phyloP scores from a whole-genome alignment of 2,329 filamentous ascomycete species.

The Aureobasidium uvarum region DNA sequence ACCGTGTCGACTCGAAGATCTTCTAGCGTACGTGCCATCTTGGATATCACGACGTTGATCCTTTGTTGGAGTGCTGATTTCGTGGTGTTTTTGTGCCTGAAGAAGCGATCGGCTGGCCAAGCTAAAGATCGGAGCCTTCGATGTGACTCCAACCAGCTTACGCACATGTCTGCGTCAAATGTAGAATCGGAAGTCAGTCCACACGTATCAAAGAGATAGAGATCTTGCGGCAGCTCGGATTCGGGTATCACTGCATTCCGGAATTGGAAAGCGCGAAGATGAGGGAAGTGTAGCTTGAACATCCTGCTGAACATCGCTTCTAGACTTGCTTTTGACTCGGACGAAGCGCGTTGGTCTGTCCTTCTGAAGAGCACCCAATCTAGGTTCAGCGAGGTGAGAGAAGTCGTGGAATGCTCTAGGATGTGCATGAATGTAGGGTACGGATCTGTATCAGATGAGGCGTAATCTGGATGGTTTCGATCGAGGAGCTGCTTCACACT shows the following conservation, averaged over 20 bases:
- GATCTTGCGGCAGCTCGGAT: constrained; percentile 39
- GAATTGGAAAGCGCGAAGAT: constrained; percentile 47
- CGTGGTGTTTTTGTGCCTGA: constrained; percentile 36
- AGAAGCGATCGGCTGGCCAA: constrained; percentile 50
- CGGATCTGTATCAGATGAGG: constrained; percentile 6
- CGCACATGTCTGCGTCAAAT: constrained; percentile 31
- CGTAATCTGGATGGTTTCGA: constrained; percentile 2
- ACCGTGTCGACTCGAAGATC: constrained; percentile 46
- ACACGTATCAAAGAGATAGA: constrained; percentile 39
- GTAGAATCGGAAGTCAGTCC: background rate
- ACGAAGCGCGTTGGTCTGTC: constrained; percentile 12
- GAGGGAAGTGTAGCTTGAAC: constrained; percentile 43
- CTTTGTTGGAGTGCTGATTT: constrained; percentile 32
- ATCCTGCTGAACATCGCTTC: constrained; percentile 31
- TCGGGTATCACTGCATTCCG: constrained; percentile 45
- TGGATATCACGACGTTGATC: constrained; percentile 39
- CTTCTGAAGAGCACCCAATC: constrained; percentile 38
- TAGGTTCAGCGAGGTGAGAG: constrained; percentile 39
- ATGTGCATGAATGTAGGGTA: constrained; percentile 12
- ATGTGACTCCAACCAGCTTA: constrained; percentile 48
- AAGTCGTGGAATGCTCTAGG: constrained; percentile 26
- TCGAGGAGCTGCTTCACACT: constrained; percentile 9
- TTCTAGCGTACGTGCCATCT: constrained; percentile 42
- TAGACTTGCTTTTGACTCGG: constrained; percentile 11
- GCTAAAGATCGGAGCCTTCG: constrained; percentile 46